Conservation (phyloP, 2,329 filamentous ascomycete genomes). For the Talaromyces rugulosus region DNA sequence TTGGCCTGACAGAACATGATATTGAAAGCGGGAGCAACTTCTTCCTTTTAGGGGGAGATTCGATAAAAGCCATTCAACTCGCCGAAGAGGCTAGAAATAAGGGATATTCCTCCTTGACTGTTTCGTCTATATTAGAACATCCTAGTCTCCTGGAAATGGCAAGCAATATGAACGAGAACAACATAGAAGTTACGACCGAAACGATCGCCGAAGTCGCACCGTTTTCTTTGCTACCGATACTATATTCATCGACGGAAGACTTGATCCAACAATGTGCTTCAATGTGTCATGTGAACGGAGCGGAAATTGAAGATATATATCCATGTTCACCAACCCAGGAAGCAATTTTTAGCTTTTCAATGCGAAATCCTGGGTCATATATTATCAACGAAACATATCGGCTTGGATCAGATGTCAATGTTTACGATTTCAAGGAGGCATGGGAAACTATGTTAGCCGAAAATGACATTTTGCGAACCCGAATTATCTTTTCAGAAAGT, state of each 20-base stretch:
- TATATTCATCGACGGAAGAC: neutral
- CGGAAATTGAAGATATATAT: neutral
- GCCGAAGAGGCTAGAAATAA: neutral
- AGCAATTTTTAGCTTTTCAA: constrained; percentile 23
- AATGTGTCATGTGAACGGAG: neutral
- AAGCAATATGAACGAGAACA: neutral
- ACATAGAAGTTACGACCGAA: no score
- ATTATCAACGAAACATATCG: constrained; percentile 28
- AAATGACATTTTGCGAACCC: constrained; percentile 39
- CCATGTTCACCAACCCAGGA: neutral
- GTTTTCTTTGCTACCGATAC: neutral
- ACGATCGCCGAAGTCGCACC: neutral
- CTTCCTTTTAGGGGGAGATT: neutral
- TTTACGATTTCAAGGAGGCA: constrained; percentile 15
- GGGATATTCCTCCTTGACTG: neutral
- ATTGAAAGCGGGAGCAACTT: neutral
- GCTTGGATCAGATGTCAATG: constrained; percentile 21
- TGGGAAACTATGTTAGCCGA: neutral
- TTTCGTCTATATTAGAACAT: neutral
- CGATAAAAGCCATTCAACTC: neutral
- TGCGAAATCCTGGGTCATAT: constrained; percentile 31
- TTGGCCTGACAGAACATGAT: neutral
- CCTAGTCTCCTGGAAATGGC: neutral
- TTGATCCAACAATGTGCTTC: neutral
- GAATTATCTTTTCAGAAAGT: constrained; percentile 23